Evolutionary conservation across 2,329 filamentous ascomycete species (phyloP).

Genomic region (Akanthomyces uredinophilus): DNA sequence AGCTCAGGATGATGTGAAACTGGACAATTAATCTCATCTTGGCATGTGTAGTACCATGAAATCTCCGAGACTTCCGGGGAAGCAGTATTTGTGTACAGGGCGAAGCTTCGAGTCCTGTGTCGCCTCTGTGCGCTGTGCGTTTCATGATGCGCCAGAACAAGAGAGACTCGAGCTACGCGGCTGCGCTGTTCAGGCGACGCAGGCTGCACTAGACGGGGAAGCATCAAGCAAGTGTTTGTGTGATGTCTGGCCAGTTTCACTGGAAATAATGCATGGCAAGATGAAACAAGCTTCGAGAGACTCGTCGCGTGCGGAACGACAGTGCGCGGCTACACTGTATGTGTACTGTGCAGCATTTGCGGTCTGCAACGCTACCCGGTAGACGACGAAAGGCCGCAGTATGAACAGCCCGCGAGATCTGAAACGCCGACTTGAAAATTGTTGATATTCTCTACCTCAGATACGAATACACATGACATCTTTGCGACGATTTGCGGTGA

Average conservation of each 20-base stretch:
- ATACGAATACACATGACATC: neutral
- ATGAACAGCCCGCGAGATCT: neutral
- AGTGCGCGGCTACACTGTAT: neutral
- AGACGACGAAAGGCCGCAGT: neutral
- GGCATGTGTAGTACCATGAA: neutral
- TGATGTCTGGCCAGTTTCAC: neutral
- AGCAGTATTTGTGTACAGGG: conserved; percentile 6
- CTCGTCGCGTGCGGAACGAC: neutral
- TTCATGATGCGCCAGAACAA: neutral
- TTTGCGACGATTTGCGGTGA: neutral
- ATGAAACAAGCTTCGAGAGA: neutral
- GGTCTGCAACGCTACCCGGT: conserved; percentile 4
- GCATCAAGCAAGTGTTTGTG: neutral
- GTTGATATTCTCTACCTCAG: neutral
- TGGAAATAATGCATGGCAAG: neutral
- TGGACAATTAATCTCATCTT: neutral
- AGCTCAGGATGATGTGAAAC: conserved; percentile 8
- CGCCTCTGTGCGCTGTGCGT: neutral
- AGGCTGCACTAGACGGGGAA: neutral
- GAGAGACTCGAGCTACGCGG: neutral
- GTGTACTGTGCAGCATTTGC: neutral
- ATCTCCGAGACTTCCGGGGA: neutral
- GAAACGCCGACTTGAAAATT: neutral
- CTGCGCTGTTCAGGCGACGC: neutral
- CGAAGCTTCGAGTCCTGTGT: neutral